Base-by-base conservation (phyloP, 768 basidiomycete species). In the Boletellus ananiceps region DNA sequence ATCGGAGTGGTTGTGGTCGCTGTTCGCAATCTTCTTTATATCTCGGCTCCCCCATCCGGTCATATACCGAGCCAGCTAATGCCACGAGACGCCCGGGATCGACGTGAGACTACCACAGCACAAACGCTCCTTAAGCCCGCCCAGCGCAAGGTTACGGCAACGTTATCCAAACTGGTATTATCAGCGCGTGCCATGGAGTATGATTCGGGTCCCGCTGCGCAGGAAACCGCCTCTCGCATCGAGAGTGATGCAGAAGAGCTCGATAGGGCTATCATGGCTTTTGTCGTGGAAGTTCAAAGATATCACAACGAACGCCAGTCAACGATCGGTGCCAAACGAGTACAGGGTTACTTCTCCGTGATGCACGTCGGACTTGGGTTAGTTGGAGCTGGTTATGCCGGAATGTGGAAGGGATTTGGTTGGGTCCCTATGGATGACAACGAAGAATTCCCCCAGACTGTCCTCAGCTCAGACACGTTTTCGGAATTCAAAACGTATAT, bases 161-260 rank as follows among this genome's bases (percentile, higher is more conserved):
- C 91, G 0, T 73, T 95, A 8, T 93, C 90, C 16, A 86, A 93
- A 63, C 75, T 97, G 25, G 88, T 95, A 27, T 79, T 96, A 3
- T 90, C 88, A 8, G 84, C 90, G n/a, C 85, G 95, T 42, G 92
- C 93, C 0, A 84, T 90, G 69, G 82, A 87, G 58, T 89, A 88
- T 52, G 85, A 90, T 59, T 84, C 86, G 0, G 83, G 82, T 14
- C 76, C 79, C 2, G 73, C 80, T 19, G 66, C 81, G 4, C 66
- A 74, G 11, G 83, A 87, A 52, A 86, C 84, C 13, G 73, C 82
- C 1, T 78, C 74, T 55, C 81, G 88, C 34, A 86, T 89, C 52
- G 83, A 86, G 59, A 76, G 80, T 5, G 88, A 89, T 59, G 86
- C 86, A 1, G 78, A 82, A 44, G 88, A 89, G 57, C 74, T 90